Conservation (phyloP, 2,329 filamentous ascomycete genomes). For the Pyricularia sp. region DNA sequence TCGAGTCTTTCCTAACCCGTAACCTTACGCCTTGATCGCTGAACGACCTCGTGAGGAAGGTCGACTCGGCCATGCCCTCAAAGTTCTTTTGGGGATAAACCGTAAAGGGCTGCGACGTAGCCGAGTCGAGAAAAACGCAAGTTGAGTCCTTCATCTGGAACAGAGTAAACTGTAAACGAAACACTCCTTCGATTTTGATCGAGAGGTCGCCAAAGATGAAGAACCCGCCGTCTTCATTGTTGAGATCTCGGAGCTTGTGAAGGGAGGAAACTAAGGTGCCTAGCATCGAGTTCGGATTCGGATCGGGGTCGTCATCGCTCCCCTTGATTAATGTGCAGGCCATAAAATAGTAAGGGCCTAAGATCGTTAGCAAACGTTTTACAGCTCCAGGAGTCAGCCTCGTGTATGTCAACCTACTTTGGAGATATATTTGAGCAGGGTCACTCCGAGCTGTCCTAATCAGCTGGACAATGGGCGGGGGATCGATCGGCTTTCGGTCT, state of each 20-base stretch:
- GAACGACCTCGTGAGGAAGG: constrained; percentile 70
- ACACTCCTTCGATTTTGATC: constrained; percentile 63
- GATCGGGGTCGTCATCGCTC: constrained; percentile 28
- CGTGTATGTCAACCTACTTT: constrained; percentile 39
- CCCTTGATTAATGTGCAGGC: constrained; percentile 31
- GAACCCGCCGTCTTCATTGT: constrained; percentile 72
- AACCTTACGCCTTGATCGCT: constrained; percentile 81
- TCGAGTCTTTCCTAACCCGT: constrained; percentile 72
- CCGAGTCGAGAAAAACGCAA: constrained; percentile 22
- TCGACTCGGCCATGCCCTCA: constrained; percentile 73
- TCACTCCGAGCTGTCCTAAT: constrained; percentile 36
- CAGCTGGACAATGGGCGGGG: constrained; percentile 75
- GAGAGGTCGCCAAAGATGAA: constrained; percentile 90
- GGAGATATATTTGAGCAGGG: constrained; percentile 36
- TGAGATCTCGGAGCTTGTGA: constrained; percentile 69
- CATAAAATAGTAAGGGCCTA: constrained; percentile 41
- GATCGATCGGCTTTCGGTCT: constrained; percentile 83
- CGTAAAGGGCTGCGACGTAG: constrained; percentile 55
- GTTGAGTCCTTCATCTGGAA: constrained; percentile 53
- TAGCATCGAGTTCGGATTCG: constrained; percentile 44
- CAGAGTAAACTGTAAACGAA: constrained; percentile 66
- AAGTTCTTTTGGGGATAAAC: constrained; percentile 61
- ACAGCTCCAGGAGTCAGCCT: background rate
- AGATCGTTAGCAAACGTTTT: background rate
- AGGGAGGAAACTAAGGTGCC: constrained; percentile 74